Evolutionary conservation across 2,329 filamentous ascomycete species (phyloP), one percentile per base, ranked within the genome.

Genomic region (Ophiostoma novo-ulmi): DNA sequence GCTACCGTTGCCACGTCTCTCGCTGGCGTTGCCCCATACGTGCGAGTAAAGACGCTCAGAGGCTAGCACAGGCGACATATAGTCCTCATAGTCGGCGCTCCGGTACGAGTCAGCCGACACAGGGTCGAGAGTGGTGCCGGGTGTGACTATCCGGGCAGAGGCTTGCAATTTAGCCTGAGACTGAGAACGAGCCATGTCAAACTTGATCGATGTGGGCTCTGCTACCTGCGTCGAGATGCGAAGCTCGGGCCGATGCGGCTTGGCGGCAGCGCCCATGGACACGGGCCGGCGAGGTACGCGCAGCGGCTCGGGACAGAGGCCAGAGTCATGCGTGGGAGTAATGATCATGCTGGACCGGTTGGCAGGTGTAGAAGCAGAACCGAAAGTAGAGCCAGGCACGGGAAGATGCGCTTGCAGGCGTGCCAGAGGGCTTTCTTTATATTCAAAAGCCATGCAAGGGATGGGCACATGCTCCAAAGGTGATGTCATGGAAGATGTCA

Each of bases 61-160:
- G 1, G 65, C 38, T 22, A 67, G 38, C 10, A 67, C 36, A 11
- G 65, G 65, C 39, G 65, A 67, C 65, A 67, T 67, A 14, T 67
- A 41, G 65, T 67, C 65, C 39, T 67, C 65, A n/a, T 67, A 67
- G 65, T 48, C 65, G 38, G 22, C 65, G 65, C 65, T 67, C 22
- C 63, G 63, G 63, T 65, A 65, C 63, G 63, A 39, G 63, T 22
- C 39, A 8, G 63, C 63, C 63, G 63, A 65, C 20, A 6, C 11
- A 8, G 63, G 63, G 36, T 39, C 63, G 52, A 31, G 10, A 20
- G 20, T 20, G 20, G 35, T 39, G 6, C 26, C 22, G 1, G 26
- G 58, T 3, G 63, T 39, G 20, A 36, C 35, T 10, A 38, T 38
- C 6, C 58, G 58, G 4, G 31, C 61, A 5, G 61, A 35, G 22